Base-by-base conservation (phyloP, 2,329 filamentous ascomycete species). In the Xylariaceae sp. region DNA sequence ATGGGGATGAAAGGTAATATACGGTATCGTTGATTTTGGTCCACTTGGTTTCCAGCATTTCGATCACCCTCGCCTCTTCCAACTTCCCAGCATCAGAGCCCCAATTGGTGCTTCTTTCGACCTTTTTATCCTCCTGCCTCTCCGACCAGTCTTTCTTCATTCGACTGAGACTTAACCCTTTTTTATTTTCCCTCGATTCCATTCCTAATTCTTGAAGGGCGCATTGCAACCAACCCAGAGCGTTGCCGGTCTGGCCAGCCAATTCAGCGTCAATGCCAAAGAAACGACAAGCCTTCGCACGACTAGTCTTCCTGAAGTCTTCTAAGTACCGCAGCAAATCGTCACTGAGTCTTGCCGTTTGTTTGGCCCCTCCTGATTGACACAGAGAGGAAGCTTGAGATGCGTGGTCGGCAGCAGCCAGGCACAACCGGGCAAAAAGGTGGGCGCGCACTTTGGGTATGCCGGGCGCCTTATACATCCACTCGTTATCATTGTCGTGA, bases 401-500 rank as follows among this genome's bases (percentile, higher is more conserved):
- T 1, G 91, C 91, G 70, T 97, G 91, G 62, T 96, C 91, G 0
- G 88, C 86, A 0, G 91, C 89, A 0, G 91, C 89, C 8, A 97
- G 79, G 68, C 91, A 97, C 6, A 97, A 76, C 1, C 92, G 80
- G 1, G 91, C 91, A 67, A 95, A 95, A 1, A 99, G 77, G 65
- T 95, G 86, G 6, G 90, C 90, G 46, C 92, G 85, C 19, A 96
- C 91, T 67, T 92, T 91, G 32, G 91, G 88, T 47, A 96, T 89
- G 49, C 90, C 84, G 0, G 92, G 90, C 0, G 90, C 82, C 65
- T 88, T 89, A 70, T 94, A 95, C 91, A 97, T 97, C 92, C 92
- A 99, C 62, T 97, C 92, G 58, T 82, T 90, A 70, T 91, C 90
- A 62, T 86, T 84, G 51, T 86, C 83, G 67, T 95, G 95, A 47